phyloP scores from a whole-genome alignment of 2,329 filamentous ascomycete species.

The Claviceps sp. region DNA sequence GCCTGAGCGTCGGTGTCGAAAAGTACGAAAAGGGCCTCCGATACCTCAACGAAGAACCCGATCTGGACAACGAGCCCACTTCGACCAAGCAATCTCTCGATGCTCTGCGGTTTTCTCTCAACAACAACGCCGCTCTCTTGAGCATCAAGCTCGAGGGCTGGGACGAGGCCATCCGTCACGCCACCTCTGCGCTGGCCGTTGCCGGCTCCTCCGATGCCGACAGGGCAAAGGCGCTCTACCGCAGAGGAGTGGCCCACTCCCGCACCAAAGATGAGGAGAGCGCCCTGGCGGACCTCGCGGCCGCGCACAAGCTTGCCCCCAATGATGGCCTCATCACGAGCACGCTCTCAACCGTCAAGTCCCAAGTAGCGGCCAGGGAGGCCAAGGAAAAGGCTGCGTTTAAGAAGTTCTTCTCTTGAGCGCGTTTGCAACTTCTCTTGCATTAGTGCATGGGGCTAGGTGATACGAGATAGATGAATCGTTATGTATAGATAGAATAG shows the following conservation, averaged over 20 bases:
- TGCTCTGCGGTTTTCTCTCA: constrained; percentile 67
- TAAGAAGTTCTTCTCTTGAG: constrained; percentile 70
- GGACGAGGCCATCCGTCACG: constrained; percentile 55
- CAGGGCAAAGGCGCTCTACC: constrained; percentile 78
- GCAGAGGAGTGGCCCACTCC: constrained; percentile 62
- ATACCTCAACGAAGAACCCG: constrained; percentile 77
- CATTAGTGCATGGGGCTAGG: not conserved
- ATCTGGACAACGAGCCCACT: constrained; percentile 56
- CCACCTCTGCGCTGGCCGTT: constrained; percentile 59
- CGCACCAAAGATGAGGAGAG: constrained; percentile 74
- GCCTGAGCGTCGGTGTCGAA: constrained; percentile 57
- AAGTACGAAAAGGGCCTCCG: constrained; percentile 93
- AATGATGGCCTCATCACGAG: constrained; percentile 60
- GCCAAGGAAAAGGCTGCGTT: constrained; percentile 89
- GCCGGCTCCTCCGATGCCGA: constrained; percentile 56
- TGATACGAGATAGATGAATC: not conserved
- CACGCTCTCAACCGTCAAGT: constrained; percentile 69
- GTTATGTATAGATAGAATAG: not conserved
- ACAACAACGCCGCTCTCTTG: constrained; percentile 79
- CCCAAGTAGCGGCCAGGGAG: constrained; percentile 54
- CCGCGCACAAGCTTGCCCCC: constrained; percentile 63
- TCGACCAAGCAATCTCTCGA: constrained; percentile 55
- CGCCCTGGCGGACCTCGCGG: constrained; percentile 60
- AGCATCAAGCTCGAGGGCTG: constrained; percentile 67
- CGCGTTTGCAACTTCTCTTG: not conserved